Conservation (phyloP, 192 early-diverging fungal genomes). For the Phycomyces nitens region DNA sequence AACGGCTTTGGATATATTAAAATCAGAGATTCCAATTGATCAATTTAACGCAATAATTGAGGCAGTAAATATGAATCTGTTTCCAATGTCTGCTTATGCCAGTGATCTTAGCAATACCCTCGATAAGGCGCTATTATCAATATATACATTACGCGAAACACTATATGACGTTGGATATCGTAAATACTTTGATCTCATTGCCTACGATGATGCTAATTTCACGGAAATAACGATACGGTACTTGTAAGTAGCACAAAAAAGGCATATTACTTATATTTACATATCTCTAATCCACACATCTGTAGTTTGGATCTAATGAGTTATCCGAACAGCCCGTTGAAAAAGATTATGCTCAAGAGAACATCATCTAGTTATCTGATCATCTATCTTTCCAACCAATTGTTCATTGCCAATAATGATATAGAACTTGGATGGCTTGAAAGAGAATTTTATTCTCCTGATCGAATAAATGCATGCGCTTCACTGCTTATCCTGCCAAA, state of each 20-base stretch:
- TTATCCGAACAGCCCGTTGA: no score
- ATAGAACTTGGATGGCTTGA: not conserved
- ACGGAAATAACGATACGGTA: not conserved
- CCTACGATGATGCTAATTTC: not conserved
- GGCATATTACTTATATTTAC: not conserved
- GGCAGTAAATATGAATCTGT: not conserved
- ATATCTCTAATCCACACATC: no score
- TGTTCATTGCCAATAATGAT: not conserved
- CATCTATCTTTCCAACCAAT: not conserved
- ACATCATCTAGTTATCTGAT: no score
- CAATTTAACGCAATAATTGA: not conserved
- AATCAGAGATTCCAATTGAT: conserved; percentile 1
- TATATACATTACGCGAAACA: not conserved
- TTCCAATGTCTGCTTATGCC: conserved; percentile 1
- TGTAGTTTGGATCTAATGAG: no score
- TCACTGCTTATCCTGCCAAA: no score
- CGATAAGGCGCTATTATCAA: not conserved
- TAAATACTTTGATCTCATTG: conserved; percentile 1
- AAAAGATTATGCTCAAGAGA: no score
- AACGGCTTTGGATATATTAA: conserved; percentile 3
- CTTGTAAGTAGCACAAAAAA: conserved; percentile 4
- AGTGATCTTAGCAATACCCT: conserved; percentile 1
- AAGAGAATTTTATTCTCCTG: conserved; percentile 1
- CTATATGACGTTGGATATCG: not conserved
- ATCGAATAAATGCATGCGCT: no score